phyloP scores from a whole-genome alignment of 2,329 filamentous ascomycete species.

The Niveomyces coronatus region DNA sequence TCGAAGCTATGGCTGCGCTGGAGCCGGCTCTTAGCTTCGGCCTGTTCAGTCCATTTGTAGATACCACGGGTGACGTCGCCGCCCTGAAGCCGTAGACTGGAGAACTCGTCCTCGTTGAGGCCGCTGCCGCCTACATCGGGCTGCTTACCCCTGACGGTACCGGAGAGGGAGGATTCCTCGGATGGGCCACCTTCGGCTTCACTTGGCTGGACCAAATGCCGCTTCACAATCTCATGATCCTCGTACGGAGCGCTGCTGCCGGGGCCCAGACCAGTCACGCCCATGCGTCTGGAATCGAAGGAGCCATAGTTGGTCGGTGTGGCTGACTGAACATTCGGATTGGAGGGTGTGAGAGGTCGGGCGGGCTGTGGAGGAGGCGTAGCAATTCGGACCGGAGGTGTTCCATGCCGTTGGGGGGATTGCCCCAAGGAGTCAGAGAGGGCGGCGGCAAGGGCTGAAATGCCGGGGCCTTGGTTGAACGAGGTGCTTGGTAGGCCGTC shows the following conservation, averaged over 20 bases:
- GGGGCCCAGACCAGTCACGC: constrained; percentile 31
- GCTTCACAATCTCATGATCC: constrained; percentile 81
- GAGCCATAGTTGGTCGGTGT: constrained; percentile 74
- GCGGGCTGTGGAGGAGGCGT: constrained; percentile 47
- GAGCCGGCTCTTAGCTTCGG: constrained; percentile 56
- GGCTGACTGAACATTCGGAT: constrained; percentile 30
- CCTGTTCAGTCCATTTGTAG: constrained; percentile 92
- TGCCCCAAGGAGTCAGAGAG: constrained; percentile 63
- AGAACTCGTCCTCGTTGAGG: constrained; percentile 73
- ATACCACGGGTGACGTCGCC: constrained; percentile 92
- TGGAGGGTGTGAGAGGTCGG: constrained; percentile 28
- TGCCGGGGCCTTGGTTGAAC: constrained; percentile 63
- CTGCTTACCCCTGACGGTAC: constrained; percentile 44
- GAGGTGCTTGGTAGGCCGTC: constrained; percentile 57
- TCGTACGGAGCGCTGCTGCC: constrained; percentile 53
- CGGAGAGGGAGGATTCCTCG: constrained; percentile 35
- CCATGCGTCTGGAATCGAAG: constrained; percentile 52
- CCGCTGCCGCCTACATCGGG: constrained; percentile 27
- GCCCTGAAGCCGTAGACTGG: constrained; percentile 83
- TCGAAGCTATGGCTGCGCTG: constrained; percentile 85
- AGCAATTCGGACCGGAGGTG: constrained; percentile 40
- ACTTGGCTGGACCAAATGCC: constrained; percentile 70
- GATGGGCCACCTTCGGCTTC: constrained; percentile 34
- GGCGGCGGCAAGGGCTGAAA: constrained; percentile 83
- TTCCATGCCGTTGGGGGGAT: constrained; percentile 60